Evolutionary conservation across 257 asterid species (phyloP), one percentile per base, ranked within the genome.

Genomic region (Capsicum pubescens): DNA sequence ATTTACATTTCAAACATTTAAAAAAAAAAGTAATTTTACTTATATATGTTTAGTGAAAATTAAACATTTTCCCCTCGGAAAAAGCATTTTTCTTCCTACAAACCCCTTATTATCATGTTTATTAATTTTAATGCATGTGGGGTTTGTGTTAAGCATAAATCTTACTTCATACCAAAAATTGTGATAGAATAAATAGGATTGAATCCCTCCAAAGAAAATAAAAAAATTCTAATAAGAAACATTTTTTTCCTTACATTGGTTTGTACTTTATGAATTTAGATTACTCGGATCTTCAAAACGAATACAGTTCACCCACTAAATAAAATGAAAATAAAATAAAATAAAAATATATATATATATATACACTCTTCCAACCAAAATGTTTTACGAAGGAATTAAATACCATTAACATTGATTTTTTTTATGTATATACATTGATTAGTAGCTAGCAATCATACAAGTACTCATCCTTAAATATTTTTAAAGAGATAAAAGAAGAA

Each of bases 401-500:
- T 26, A 26, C 32, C 32, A 26, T 26, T 26, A 26, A 26, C 32
- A 26, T 26, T 26, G 32, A 56, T 12, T 64, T 10, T 10, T 26
- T 26, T 26, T 26, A 26, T 26, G 32, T 26, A 26, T 26, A 26
- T 26, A 26, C 32, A n/a, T 12, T 9, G 6, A 17, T 17, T 15
- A 36, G 26, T 82, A 72, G 12, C 36, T 74, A 72, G 35, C 64
- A 56, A 48, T 8, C 61, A 52, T 83, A 63, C 82, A 58, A 16
- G 8, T 50, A 50, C 39, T 35, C 82, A 61, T 72, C 69, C 54
- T 72, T 59, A 36, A 56, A 83, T n/a, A 69, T 26, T 71, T 58
- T 44, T 3, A 56, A 79, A 1, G 84, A 80, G 1, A 91, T 85
- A 52, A 90, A 52, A 0, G 94, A 90, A 12, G 94, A 87, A 36